Evolutionary conservation across 768 basidiomycete species (phyloP), one percentile per base, ranked within the genome.

Genomic region (Tylopilus vinaceipallidus): DNA sequence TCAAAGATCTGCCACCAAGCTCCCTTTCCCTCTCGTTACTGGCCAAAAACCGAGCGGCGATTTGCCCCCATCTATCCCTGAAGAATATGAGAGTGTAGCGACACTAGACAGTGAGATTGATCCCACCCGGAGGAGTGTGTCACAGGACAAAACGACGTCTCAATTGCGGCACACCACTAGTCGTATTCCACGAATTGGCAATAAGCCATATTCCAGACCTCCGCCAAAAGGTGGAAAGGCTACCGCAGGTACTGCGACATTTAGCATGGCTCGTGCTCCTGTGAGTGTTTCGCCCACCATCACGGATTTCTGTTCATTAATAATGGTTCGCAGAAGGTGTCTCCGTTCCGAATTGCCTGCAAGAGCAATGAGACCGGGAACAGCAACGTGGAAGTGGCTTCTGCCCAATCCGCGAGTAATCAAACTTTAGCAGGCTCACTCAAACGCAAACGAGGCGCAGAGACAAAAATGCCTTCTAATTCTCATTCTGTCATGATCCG

Each of bases 141-240:
- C 61, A 17, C 57, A 67, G 30, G 49, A 61, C n/a, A 56, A 56
- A 19, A 52, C 57, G 5, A 78, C 75, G 47, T 79, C 79, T 16
- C 73, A 53, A 38, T 59, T 84, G 45, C 80, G 75, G 58, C 79
- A 82, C 53, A 36, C 27, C n/a, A 75, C 71, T 1, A 83, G 84
- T 64, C 74, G 75, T 61, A 86, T 86, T 57, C 84, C 84, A 16
- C 74, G 84, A 50, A 80, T 81, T 35, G 75, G 74, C 30, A 64
- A 63, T 22, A 85, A 84, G 46, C 84, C 83, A 3, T 86, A 85
- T 63, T 67, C 75, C 26, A 73, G 80, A 50, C 73, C 73, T 42
- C 44, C 27, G 17, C 26, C 57, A 9, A 52, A 47, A 29, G 46
- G 44, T 10, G 53, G 38, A 38, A 59, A 29, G 32, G 16, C 16